A percentile compares a stretch with the other conserved stretches of the same genome.
Evolutionary conservation across 2,329 filamentous ascomycete genomes (phyloP).

Genomic region (Colletotrichum tanaceti): DNA sequence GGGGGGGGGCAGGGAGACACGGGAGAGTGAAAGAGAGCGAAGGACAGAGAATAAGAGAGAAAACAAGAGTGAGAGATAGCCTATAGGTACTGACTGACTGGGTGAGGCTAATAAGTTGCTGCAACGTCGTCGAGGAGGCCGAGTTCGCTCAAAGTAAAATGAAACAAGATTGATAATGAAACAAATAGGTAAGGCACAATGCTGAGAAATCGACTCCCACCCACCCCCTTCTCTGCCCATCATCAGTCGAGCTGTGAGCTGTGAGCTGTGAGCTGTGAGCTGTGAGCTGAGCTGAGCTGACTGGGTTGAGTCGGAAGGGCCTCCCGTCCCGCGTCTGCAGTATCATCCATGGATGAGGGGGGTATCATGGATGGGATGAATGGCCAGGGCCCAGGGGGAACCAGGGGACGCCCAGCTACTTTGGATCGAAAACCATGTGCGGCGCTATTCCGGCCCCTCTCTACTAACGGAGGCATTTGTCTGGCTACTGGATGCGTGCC

Average conservation of each 20-base stretch:
- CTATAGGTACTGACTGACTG: no score
- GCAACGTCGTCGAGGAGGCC: no score
- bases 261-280: no score
- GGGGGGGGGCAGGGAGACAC: no score
- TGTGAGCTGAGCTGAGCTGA: background rate
- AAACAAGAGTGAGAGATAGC: no score
- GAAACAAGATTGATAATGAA: no score
- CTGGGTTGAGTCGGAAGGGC: background rate
- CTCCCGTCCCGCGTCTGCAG: conserved; percentile 5
- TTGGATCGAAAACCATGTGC: conserved; percentile 27
- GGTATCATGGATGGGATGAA: no score
- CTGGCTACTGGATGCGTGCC: conserved; percentile 27
- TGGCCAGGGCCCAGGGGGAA: no score
- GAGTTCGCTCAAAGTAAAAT: background rate
- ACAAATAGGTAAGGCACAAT: no score
- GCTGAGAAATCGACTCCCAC: background rate
- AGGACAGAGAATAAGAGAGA: no score
- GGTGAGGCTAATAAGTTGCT: conserved; percentile 7
- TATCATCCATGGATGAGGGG: background rate
- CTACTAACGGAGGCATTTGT: conserved; percentile 28
- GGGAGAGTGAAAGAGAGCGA: no score
- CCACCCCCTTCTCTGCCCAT: no score
- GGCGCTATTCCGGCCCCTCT: conserved; percentile 40
- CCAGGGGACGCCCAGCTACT: conserved; percentile 24
- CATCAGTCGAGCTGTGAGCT: background rate